A percentile compares a stretch with the other conserved stretches of the same genome.
Evolutionary conservation across 2,329 filamentous ascomycete species (phyloP).

Genomic region (Fusarium sp.): DNA sequence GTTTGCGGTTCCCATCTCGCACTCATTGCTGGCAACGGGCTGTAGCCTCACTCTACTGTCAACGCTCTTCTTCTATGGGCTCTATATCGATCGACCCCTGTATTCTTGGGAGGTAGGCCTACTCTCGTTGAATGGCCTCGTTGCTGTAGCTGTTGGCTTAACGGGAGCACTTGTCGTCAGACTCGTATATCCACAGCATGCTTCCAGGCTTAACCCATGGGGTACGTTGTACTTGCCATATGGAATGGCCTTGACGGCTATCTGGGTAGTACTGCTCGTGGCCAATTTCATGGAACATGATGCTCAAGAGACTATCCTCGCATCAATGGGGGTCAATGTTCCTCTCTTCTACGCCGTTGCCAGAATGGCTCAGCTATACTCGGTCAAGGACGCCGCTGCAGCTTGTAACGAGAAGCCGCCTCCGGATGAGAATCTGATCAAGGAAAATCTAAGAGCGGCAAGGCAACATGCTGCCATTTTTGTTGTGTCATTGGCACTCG

Average conservation of each 20-base stretch:
- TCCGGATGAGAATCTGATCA: neutral
- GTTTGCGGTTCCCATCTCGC: conserved; percentile 27
- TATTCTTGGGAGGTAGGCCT: conserved; percentile 7
- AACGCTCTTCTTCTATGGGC: conserved; percentile 30
- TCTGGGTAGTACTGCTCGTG: conserved; percentile 3
- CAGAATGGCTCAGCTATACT: conserved; percentile 31
- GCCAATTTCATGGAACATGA: neutral
- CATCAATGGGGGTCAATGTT: conserved; percentile 28
- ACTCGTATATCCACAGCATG: conserved; percentile 7
- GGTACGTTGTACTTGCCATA: conserved; percentile 29
- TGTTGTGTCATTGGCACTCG: neutral
- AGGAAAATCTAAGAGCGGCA: conserved; percentile 17
- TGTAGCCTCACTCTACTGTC: conserved; percentile 28
- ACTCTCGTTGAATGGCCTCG: conserved; percentile 16
- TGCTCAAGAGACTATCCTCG: conserved; percentile 13
- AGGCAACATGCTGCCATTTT: conserved; percentile 21
- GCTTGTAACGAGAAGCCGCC: conserved; percentile 7
- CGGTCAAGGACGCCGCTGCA: conserved; percentile 24
- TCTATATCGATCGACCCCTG: conserved; percentile 25
- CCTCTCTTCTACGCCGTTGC: conserved; percentile 34
- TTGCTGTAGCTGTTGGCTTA: conserved; percentile 29
- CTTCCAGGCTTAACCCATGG: conserved; percentile 29
- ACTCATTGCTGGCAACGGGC: conserved; percentile 27
- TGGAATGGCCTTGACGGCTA: conserved; percentile 8
- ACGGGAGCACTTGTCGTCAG: conserved; percentile 20